These are phyloP conservation scores for Trichoderma sp. DNA, from an alignment of 2,329 filamentous ascomycete species.

Conservation along the genomic window DNA sequence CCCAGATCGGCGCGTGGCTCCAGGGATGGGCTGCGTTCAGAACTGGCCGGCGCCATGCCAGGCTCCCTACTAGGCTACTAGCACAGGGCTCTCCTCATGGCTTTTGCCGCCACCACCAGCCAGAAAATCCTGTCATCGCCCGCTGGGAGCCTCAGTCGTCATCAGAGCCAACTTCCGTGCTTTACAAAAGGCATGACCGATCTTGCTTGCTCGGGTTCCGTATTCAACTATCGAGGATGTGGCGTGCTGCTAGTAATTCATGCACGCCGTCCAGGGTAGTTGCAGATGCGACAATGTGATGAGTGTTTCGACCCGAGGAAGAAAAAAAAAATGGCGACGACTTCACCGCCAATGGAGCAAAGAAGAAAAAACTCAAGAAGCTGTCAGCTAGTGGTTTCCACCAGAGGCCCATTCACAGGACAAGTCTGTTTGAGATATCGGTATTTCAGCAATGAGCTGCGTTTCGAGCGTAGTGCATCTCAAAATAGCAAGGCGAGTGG, in stretches of 20 bases:
- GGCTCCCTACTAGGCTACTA: constrained; percentile 1
- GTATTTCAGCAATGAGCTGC: constrained; percentile 8
- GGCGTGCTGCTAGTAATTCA: constrained; percentile 25
- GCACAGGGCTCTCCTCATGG: neutral
- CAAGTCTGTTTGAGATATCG: constrained; percentile 8
- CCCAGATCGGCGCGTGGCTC: constrained; percentile 45
- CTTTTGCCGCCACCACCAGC: neutral
- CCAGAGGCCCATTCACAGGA: constrained; percentile 13
- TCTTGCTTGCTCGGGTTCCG: neutral
- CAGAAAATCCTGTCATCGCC: neutral
- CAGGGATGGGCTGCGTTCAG: constrained; percentile 38
- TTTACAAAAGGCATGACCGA: neutral
- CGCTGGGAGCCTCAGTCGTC: constrained; percentile 14
- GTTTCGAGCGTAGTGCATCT: constrained; percentile 13
- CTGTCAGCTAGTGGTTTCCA: constrained; percentile 14
- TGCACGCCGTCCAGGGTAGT: constrained; percentile 22
- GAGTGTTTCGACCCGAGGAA: constrained; percentile 11
- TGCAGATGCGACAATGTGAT: constrained; percentile 13
- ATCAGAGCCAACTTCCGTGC: constrained; percentile 3
- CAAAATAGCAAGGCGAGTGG: constrained; percentile 8
- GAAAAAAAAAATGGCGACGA: constrained; percentile 7
- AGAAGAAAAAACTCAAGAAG: neutral
- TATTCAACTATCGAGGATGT: neutral
- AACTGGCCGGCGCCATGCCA: neutral
- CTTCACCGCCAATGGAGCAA: constrained; percentile 24